Conservation (phyloP, 139 green algal species). For the Coccomyxa sp. region DNA sequence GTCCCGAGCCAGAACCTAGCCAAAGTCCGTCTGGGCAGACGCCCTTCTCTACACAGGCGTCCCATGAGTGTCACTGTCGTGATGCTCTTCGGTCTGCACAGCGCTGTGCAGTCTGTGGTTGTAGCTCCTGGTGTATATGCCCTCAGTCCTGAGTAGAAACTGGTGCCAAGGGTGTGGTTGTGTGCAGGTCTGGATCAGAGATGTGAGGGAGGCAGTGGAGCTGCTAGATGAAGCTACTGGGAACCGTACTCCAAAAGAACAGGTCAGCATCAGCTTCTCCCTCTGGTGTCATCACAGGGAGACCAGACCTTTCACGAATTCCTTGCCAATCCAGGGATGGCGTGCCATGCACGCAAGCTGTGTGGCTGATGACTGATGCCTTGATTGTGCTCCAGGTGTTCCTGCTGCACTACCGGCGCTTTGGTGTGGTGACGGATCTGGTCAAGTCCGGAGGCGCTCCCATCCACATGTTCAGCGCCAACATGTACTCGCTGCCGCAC, state of each 20-base stretch:
- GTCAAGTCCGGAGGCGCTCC: neutral
- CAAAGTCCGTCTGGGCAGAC: too few species aligned
- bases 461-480: slow-evolving; percentile 5
- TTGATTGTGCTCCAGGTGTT: slow-evolving; percentile 11
- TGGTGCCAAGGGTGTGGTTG: neutral
- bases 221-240: slow-evolving; percentile 14
- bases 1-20: too few species aligned
- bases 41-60: neutral
- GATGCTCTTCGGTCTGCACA: neutral
- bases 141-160: too few species aligned
- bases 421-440: slow-evolving; percentile 14
- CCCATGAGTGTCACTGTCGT: neutral
- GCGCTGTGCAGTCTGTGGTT: too few species aligned
- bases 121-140: too few species aligned
- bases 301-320: too few species aligned
- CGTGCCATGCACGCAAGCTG: too few species aligned
- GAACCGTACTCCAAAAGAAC: neutral
- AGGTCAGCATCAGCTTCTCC: neutral
- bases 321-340: too few species aligned
- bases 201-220: slow-evolving; percentile 10
- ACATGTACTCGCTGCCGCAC: neutral
- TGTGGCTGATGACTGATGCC: too few species aligned
- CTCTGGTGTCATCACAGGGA: too few species aligned
- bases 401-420: slow-evolving; percentile 15
- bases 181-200: slow-evolving; percentile 15